Evolutionary conservation across 331 rosid genomes (phyloP).

Genomic region (Rosa hybrid): DNA sequence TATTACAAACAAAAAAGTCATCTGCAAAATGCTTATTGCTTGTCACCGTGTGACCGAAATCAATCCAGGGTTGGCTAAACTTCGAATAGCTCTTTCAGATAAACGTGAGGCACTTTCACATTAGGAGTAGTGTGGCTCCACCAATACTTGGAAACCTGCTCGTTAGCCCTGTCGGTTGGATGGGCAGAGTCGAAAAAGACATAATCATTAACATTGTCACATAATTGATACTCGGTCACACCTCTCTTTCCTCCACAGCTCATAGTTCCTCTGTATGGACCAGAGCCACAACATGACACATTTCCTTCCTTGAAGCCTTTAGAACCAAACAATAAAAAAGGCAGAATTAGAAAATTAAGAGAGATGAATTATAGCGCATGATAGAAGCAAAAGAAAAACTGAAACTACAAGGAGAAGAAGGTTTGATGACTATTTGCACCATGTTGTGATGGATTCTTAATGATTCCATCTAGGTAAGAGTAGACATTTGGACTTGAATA

Average conservation of each 20-base stretch:
- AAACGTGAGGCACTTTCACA: too few species aligned
- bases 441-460: slow-evolving; percentile 32
- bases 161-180: too few species aligned
- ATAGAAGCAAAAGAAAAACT: background rate
- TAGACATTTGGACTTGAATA: slow-evolving; percentile 26
- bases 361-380: background rate
- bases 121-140: too few species aligned
- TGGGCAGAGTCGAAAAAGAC: too few species aligned
- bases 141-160: too few species aligned
- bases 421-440: slow-evolving; percentile 11
- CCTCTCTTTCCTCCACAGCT: slow-evolving; percentile 33
- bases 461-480: background rate
- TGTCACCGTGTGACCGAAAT: too few species aligned
- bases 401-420: too few species aligned
- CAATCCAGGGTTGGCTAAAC: too few species aligned
- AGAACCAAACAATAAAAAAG: background rate
- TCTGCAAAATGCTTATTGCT: too few species aligned
- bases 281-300: slow-evolving; percentile 32
- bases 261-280: slow-evolving; percentile 9
- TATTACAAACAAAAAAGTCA: too few species aligned
- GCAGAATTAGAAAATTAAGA: background rate
- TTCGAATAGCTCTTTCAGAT: too few species aligned
- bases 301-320: slow-evolving; percentile 29
- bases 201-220: too few species aligned
- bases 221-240: slow-evolving; percentile 1